These are phyloP conservation scores for Telopea speciosissima DNA, from an alignment of 177 flowering plant species.

Conservation along the genomic window DNA sequence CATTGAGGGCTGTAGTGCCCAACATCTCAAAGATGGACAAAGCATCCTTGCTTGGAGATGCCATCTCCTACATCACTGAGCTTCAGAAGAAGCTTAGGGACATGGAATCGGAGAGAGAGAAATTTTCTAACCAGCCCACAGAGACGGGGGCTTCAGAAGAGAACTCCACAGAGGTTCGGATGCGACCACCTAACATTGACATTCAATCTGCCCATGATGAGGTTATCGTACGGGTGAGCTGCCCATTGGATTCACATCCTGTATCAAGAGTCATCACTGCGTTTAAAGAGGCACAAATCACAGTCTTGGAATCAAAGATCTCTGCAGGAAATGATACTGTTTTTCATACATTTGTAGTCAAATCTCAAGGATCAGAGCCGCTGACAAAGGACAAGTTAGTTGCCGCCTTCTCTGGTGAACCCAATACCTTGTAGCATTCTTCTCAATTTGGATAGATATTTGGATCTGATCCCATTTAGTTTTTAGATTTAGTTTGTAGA, in stretches of 20 bases:
- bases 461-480: constrained; percentile 15
- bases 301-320: constrained; percentile 61
- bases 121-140: constrained; percentile 28
- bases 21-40: constrained; percentile 98
- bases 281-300: constrained; percentile 52
- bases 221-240: constrained; percentile 61
- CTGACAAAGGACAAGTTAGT: constrained; percentile 74
- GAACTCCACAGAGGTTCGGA: constrained; percentile 25
- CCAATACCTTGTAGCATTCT: constrained; percentile 33
- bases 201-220: constrained; percentile 50
- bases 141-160: constrained; percentile 30
- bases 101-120: constrained; percentile 67
- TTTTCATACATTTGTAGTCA: constrained; percentile 75
- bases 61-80: constrained; percentile 84
- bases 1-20: constrained; percentile 90
- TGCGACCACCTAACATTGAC: constrained; percentile 37
- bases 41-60: constrained; percentile 94
- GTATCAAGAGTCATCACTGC: constrained; percentile 64
- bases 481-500: constrained; percentile 18
- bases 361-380: constrained; percentile 55
- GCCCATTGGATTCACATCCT: constrained; percentile 70
- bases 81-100: constrained; percentile 79
- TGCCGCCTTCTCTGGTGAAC: constrained; percentile 50
- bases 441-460: constrained; percentile 22
- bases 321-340: constrained; percentile 49